These are phyloP conservation scores for Raphidocelis subcapitata DNA, from an alignment of 139 green algal species.

Conservation along the genomic window DNA sequence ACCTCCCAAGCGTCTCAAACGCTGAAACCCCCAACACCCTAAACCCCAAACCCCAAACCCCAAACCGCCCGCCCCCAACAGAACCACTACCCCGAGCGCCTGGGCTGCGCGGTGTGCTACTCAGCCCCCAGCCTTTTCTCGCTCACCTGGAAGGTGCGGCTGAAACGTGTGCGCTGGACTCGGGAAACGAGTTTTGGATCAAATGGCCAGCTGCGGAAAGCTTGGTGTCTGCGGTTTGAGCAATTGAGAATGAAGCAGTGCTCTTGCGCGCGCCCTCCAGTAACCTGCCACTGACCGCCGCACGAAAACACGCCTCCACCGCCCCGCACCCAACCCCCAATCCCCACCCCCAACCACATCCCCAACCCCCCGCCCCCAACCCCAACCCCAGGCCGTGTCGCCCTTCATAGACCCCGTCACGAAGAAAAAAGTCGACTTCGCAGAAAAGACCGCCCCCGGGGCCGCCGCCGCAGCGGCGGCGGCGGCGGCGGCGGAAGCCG, in stretches of 20 bases:
- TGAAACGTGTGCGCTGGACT: neutral
- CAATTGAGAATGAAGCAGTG: too few relatives aligned
- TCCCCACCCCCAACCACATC: neutral
- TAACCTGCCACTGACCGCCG: too few relatives aligned
- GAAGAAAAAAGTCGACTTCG: slow-evolving; percentile 72
- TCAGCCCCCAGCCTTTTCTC: slow-evolving; percentile 72
- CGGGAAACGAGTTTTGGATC: neutral
- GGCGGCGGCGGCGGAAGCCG: neutral
- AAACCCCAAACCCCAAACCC: too few relatives aligned
- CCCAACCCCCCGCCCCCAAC: neutral
- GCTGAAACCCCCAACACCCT: too few relatives aligned
- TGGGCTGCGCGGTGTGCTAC: slow-evolving; percentile 75
- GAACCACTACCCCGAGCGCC: slow-evolving; percentile 85
- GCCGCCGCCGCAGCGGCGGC: neutral
- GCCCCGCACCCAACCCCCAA: neutral
- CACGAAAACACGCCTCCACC: neutral
- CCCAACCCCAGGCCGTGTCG: slow-evolving; percentile 51
- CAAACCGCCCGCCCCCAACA: slow-evolving; percentile 30
- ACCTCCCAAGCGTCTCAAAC: too few relatives aligned
- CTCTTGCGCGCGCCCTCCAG: too few relatives aligned
- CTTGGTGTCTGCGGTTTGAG: too few relatives aligned
- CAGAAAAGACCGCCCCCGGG: slow-evolving; percentile 36
- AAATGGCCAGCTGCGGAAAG: too few relatives aligned
- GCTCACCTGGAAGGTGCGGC: slow-evolving; percentile 69
- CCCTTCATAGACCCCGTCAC: slow-evolving; percentile 74